A percentile compares a stretch with the other conserved stretches of the same genome.
phyloP scores from a whole-genome alignment of 2,329 filamentous ascomycete genomes.

The Penicillium sp. region DNA sequence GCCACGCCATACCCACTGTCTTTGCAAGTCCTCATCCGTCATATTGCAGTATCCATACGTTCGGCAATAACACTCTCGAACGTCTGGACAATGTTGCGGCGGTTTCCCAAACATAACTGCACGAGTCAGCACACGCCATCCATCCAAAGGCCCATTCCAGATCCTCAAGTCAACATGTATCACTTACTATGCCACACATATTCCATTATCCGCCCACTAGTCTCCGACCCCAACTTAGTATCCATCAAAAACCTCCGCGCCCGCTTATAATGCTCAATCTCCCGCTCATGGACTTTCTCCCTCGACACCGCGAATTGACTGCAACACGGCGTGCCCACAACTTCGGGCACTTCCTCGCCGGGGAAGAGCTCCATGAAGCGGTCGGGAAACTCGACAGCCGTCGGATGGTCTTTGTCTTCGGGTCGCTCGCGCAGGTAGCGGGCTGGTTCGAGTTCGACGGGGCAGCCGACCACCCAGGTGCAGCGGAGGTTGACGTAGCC shows the following conservation, averaged over 20 bases:
- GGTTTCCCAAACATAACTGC: conserved; percentile 30
- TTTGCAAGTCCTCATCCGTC: conserved; percentile 18
- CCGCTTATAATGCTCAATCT: conserved; percentile 47
- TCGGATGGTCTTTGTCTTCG: conserved; percentile 24
- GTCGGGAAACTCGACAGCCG: conserved; percentile 30
- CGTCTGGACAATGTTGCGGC: conserved; percentile 23
- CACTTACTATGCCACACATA: conserved; percentile 58
- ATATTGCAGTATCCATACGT: conserved; percentile 30
- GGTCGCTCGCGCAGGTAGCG: conserved; percentile 33
- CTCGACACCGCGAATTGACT: conserved; percentile 55
- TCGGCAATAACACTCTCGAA: conserved; percentile 23
- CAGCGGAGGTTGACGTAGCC: conserved; percentile 42
- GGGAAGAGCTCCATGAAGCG: conserved; percentile 50
- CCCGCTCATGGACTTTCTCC: conserved; percentile 45
- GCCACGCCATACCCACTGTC: conserved; percentile 26
- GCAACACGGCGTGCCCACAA: conserved; percentile 52
- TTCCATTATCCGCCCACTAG: conserved; percentile 54
- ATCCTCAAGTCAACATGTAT: not conserved
- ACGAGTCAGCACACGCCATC: not conserved
- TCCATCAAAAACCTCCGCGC: conserved; percentile 52
- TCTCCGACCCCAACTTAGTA: conserved; percentile 47
- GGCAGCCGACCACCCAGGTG: conserved; percentile 35
- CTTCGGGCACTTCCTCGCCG: conserved; percentile 36
- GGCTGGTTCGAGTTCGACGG: conserved; percentile 36
- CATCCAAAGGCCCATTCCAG: no score